Evolutionary conservation across 2,329 filamentous ascomycete genomes (phyloP), one percentile per base, ranked within the genome.

Genomic region (Dothidotthia symphoricarpi): DNA sequence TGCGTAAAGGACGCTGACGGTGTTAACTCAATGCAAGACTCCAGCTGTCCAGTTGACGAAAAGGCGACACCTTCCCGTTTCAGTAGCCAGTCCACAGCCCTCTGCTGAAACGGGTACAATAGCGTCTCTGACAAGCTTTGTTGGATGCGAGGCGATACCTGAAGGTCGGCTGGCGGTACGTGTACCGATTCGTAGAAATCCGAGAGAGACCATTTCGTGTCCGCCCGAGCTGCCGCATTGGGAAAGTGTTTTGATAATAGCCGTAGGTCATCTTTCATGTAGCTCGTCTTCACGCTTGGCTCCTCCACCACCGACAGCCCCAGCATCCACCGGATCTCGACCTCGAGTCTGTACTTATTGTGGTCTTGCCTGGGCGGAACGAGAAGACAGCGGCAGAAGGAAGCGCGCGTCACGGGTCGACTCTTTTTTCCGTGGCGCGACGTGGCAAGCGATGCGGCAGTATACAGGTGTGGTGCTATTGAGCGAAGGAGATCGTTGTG

Each of bases 181-280:
- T 82, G 76, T 1, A 85, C 82, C 12, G 80, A 79, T 35, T 85
- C 76, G 53, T 89, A 90, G 57, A 90, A 90, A 40, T 78, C 75
- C 32, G 73, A 70, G 9, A 75, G 69, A 3, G 68, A 66, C 72
- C 74, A 76, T 34, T 49, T 58, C 14, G 53, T 45, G 8, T 49
- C 38, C n/a, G 39, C 41, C 15, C 44, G 35, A 4, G 27, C 25
- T 7, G 31, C 36, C 0, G 36, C 31, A 16, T 43, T 38, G 3
- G 47, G 53, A 25, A 62, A 41, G 33, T 64, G 64, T 7, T 27
- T 49, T 11, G 45, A 39, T 2, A 67, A 49, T 14, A 66, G 37
- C 6, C 45, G 46, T 16, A 62, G 28, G 25, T 65, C 61, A 11
- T 47, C 49, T 2, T 50, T 52, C 47, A 53, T 49, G n/a, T 39